Conservation (phyloP, 2,329 filamentous ascomycete genomes). For the Mycosphaerella sp. region DNA sequence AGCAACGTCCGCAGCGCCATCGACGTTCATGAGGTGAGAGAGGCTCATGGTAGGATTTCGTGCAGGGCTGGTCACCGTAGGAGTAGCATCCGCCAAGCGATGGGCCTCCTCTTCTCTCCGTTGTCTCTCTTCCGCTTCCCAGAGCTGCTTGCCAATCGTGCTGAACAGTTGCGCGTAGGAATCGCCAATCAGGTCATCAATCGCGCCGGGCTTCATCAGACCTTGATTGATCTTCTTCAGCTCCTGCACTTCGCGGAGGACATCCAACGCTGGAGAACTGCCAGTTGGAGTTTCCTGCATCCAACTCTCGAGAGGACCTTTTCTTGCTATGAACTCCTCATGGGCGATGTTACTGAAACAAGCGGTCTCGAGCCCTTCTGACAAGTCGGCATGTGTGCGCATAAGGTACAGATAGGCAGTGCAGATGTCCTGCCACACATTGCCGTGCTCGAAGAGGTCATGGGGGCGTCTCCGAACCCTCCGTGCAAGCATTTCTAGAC, state of each 20-base stretch:
- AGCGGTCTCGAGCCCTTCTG: slow-evolving; percentile 56
- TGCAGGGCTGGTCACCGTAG: slow-evolving; percentile 18
- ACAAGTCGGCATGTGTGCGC: slow-evolving; percentile 51
- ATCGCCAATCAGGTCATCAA: slow-evolving; percentile 92
- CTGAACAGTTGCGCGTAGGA: slow-evolving; percentile 73
- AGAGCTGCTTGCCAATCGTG: slow-evolving; percentile 57
- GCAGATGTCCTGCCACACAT: slow-evolving; percentile 58
- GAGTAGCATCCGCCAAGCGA: slow-evolving; percentile 14
- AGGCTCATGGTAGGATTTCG: slow-evolving; percentile 32
- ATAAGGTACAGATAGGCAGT: slow-evolving; percentile 53
- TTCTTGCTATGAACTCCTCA: slow-evolving; percentile 58
- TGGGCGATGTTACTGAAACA: slow-evolving; percentile 58
- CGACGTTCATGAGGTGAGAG: slow-evolving; percentile 32
- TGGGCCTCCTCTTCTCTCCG: slow-evolving; percentile 27
- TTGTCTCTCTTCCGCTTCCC: slow-evolving; percentile 36
- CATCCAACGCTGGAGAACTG: slow-evolving; percentile 49
- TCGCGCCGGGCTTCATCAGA: slow-evolving; percentile 74
- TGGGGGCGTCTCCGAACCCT: slow-evolving; percentile 74
- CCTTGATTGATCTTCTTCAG: slow-evolving; percentile 75
- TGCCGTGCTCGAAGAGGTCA: slow-evolving; percentile 60
- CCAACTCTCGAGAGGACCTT: slow-evolving; percentile 55
- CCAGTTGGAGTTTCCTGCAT: slow-evolving; percentile 45
- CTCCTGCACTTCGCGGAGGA: slow-evolving; percentile 60
- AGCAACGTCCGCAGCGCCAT: slow-evolving; percentile 23
- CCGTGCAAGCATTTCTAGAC: slow-evolving; percentile 70